Evolutionary conservation across 208 protist species (phyloP).

Genomic region (Phytomonas francai): DNA sequence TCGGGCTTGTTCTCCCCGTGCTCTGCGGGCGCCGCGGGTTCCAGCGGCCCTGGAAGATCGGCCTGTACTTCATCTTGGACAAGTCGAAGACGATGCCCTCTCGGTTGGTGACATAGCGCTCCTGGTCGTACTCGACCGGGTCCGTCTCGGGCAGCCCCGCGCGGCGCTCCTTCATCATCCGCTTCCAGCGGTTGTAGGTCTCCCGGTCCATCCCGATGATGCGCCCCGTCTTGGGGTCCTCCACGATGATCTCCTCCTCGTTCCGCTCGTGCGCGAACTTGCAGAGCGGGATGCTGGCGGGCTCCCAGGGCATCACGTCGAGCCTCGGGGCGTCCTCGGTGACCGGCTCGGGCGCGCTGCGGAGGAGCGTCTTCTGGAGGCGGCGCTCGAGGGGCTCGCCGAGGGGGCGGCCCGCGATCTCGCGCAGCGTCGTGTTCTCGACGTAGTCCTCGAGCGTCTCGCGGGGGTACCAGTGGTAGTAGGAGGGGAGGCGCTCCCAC

Average conservation of each 20-base stretch:
- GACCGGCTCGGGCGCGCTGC: slow-evolving; percentile 9
- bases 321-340: slow-evolving; percentile 47
- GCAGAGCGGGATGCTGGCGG: slow-evolving; percentile 75
- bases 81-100: slow-evolving; percentile 82
- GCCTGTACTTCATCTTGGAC: slow-evolving; percentile 83
- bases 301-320: slow-evolving; percentile 76
- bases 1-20: slow-evolving; percentile 79
- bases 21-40: slow-evolving; percentile 74
- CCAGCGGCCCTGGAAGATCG: slow-evolving; percentile 80
- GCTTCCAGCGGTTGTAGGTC: slow-evolving; percentile 77
- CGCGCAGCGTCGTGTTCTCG: slow-evolving; percentile 80
- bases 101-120: slow-evolving; percentile 84
- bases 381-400: slow-evolving; percentile 54
- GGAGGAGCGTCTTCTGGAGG: slow-evolving; percentile 22
- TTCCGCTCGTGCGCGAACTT: slow-evolving; percentile 82
- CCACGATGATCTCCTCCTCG: slow-evolving; percentile 80
- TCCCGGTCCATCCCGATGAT: slow-evolving; percentile 82
- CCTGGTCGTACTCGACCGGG: slow-evolving; percentile 85
- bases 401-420: slow-evolving; percentile 54
- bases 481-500: slow-evolving; percentile 83
- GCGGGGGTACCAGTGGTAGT: slow-evolving; percentile 89
- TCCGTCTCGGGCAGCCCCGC: slow-evolving; percentile 60
- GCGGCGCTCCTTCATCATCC: slow-evolving; percentile 78
- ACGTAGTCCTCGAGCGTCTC: slow-evolving; percentile 82
- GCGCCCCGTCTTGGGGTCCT: slow-evolving; percentile 82